Conservation (phyloP, 768 basidiomycete genomes). For the Coprinellus micaceus region DNA sequence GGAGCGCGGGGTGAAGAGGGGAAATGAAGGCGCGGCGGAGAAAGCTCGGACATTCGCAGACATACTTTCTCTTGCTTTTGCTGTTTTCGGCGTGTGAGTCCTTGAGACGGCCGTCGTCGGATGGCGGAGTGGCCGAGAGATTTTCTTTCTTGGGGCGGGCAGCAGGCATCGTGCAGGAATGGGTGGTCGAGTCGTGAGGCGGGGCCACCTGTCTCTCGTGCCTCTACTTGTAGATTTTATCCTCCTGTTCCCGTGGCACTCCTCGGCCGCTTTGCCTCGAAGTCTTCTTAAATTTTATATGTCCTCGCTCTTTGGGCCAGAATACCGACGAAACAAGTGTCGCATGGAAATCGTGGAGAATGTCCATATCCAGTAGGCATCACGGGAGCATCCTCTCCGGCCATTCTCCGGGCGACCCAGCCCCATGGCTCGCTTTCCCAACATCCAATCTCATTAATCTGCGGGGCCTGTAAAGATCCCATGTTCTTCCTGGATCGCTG, state of each 20-base stretch:
- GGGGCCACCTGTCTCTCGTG: constrained; percentile 16
- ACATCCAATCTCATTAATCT: constrained; percentile 6
- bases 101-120: constrained; percentile 58
- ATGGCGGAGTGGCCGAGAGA: constrained; percentile 58
- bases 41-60: constrained; percentile 51
- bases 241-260: constrained; percentile 42
- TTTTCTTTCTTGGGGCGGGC: constrained; percentile 65
- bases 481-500: constrained; percentile 1
- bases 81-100: constrained; percentile 60
- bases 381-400: constrained; percentile 1
- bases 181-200: constrained; percentile 24
- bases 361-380: constrained; percentile 1
- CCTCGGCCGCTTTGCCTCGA: constrained; percentile 29
- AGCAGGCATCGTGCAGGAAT: constrained; percentile 49
- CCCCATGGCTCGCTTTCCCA: not conserved
- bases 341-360: constrained; percentile 1
- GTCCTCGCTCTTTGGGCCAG: constrained; percentile 4
- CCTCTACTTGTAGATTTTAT: constrained; percentile 32
- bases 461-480: not conserved
- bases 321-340: constrained; percentile 1
- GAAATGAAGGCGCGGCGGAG: constrained; percentile 42
- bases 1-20: constrained; percentile 41
- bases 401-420: constrained; percentile 5
- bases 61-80: constrained; percentile 80
- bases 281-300: constrained; percentile 35